Evolutionary conservation across 192 early-diverging fungal species (phyloP).

Genomic region (Allomyces javanicus): DNA sequence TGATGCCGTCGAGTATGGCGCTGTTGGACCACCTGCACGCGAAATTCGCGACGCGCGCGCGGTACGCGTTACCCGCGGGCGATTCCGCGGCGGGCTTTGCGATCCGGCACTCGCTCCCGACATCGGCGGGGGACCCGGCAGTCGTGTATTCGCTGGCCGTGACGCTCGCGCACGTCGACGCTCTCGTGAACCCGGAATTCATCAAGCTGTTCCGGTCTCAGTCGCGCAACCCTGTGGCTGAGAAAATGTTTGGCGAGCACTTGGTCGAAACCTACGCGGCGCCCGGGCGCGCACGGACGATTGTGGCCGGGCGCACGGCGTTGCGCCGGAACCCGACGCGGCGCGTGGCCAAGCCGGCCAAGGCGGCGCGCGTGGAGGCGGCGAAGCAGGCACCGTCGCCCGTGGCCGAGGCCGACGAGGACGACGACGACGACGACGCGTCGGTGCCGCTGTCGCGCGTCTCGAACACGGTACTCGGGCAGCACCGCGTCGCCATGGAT

Average conservation of each 20-base stretch:
- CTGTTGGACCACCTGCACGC: neutral
- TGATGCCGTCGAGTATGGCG: too few relatives aligned
- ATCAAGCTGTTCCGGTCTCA: too few relatives aligned
- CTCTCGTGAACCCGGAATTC: too few relatives aligned
- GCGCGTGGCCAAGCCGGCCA: too few relatives aligned
- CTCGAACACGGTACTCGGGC: neutral
- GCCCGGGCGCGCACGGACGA: neutral
- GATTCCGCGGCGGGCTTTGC: neutral
- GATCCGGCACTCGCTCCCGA: neutral
- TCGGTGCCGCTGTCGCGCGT: neutral
- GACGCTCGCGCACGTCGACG: neutral
- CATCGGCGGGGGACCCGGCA: too few relatives aligned
- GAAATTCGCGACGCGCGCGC: neutral
- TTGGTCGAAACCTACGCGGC: neutral
- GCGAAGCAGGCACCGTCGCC: too few relatives aligned
- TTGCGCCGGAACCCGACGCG: neutral
- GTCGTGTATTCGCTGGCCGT: neutral
- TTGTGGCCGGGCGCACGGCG: neutral
- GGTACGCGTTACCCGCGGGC: neutral
- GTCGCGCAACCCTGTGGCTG: too few relatives aligned
- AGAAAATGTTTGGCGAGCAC: too few relatives aligned
- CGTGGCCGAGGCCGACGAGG: too few relatives aligned
- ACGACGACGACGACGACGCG: neutral
- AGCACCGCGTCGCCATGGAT: neutral
- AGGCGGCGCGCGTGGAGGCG: too few relatives aligned